Evolutionary conservation across 257 asterid species (phyloP), one percentile per base, ranked within the genome.

Genomic region (Prunella vulgaris): DNA sequence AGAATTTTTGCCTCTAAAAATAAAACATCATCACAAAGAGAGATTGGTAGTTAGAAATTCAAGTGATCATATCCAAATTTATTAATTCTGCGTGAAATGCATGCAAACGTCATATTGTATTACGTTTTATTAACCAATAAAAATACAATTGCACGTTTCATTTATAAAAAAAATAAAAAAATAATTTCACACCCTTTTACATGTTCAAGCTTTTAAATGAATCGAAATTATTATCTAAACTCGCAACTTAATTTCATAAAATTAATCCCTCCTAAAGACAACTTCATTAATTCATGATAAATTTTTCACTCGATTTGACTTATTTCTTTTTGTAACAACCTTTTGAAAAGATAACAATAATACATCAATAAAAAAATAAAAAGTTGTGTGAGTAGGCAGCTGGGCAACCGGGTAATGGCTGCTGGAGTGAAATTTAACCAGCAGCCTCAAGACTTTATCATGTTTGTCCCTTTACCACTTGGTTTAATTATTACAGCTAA

Each of bases 351-450:
- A 8, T 7, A 35, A 35, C 1, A 12, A 40, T 12, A 2, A 40
- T 40, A 6, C 10, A 5, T 33, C 48, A 7, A 5, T n/a, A 1
- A 6, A 42, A 49, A 5, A 12, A 49, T 5, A 52, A 2, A 18
- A 14, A 59, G 24, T 17, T 30, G 60, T 30, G 13, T 60, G 21
- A 15, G 62, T 71, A 46, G 77, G 77, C 66, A 22, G 5, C 27
- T n/a, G n/a, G n/a, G 32, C n/a, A 22, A 64, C 77, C 32, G 65
- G 64, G 64, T 13, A 63, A 59, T 66, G 65, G 77, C 76, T 37
- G 71, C 76, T 25, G 57, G 0, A 14, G n/a, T 51, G 71, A 28
- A 20, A 24, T 21, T 35, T 22, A 42, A 22, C 27, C 64, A 72
- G 70, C 76, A 59, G 56, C 48, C 40, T 13, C 5, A 28, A 60